A percentile compares a stretch with the other conserved stretches of the same genome.
Conservation (phyloP, 257 asterid species). For the Apocynum venetum region DNA sequence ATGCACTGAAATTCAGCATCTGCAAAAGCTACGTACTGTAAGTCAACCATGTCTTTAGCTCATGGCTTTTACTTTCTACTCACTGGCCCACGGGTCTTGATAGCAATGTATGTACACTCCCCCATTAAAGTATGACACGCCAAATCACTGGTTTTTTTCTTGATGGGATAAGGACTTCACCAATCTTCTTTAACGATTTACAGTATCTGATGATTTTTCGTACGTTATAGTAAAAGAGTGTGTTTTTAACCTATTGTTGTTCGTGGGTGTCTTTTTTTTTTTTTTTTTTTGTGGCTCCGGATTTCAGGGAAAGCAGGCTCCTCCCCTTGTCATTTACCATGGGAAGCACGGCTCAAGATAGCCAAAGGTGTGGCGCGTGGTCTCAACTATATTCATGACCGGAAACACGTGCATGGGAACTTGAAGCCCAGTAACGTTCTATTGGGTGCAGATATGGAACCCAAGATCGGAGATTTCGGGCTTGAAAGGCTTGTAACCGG, state of each 20-base stretch:
- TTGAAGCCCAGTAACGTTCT: conserved; percentile 80
- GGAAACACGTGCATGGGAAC: conserved; percentile 89
- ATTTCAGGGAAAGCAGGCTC: conserved; percentile 72
- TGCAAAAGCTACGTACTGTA: conserved; percentile 8
- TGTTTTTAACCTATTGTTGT: background rate
- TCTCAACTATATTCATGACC: conserved; percentile 70
- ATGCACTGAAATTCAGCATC: conserved; percentile 31
- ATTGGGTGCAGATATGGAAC: conserved; percentile 73
- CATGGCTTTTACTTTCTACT: conserved; percentile 16
- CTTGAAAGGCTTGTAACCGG: conserved; percentile 72
- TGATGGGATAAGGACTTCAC: conserved; percentile 44
- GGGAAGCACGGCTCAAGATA: conserved; percentile 80
- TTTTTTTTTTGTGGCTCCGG: background rate
- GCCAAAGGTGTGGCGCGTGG: conserved; percentile 96
- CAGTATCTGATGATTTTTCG: background rate
- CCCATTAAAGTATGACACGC: background rate
- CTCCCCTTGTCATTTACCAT: conserved; percentile 75
- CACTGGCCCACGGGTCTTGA: conserved; percentile 29
- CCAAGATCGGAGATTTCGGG: conserved; percentile 91
- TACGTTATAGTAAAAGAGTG: background rate
- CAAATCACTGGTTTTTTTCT: conserved; percentile 16
- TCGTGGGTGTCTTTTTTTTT: background rate
- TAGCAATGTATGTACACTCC: conserved; percentile 8
- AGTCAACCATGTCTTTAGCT: conserved; percentile 54
- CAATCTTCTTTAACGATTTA: background rate